Conservation (phyloP, 1,284 basidiomycete species). For the Cutaneotrichosporon sp. region DNA sequence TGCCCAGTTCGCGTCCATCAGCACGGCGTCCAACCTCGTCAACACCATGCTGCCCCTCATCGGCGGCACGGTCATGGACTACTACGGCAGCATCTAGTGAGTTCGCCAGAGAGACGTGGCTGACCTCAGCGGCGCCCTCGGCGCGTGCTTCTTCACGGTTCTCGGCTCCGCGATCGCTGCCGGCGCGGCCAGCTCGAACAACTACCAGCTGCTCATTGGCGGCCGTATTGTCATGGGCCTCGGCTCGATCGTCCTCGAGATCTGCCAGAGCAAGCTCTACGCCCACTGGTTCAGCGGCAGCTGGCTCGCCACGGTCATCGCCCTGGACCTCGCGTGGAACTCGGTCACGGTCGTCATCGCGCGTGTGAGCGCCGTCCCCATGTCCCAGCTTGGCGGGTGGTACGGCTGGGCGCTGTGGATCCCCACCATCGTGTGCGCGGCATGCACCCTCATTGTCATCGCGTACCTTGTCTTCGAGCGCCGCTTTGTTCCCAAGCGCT, state of each 20-base stretch:
- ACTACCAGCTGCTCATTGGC: slow-evolving; percentile 36
- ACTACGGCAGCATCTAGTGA: slow-evolving; percentile 45
- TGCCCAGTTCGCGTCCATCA: slow-evolving; percentile 53
- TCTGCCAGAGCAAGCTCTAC: slow-evolving; percentile 44
- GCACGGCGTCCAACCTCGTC: slow-evolving; percentile 50
- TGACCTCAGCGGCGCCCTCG: slow-evolving; percentile 15
- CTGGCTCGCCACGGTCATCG: slow-evolving; percentile 37
- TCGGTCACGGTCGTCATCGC: slow-evolving; percentile 37
- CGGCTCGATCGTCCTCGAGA: slow-evolving; percentile 31
- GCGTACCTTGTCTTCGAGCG: slow-evolving; percentile 40
- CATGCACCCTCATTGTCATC: slow-evolving; percentile 1
- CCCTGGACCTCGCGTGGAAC: slow-evolving; percentile 44
- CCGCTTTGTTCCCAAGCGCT: slow-evolving; percentile 27
- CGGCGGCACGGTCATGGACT: slow-evolving; percentile 55
- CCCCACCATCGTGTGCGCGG: slow-evolving; percentile 10
- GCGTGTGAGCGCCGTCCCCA: slow-evolving; percentile 39
- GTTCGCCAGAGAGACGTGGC: slow-evolving; percentile 8
- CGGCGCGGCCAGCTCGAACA: slow-evolving; percentile 25
- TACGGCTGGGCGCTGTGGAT: slow-evolving; percentile 49
- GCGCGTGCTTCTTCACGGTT: slow-evolving; percentile 28
- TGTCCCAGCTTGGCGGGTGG: slow-evolving; percentile 37
- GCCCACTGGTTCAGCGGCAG: slow-evolving; percentile 47
- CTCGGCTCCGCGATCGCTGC: slow-evolving; percentile 39
- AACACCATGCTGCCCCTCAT: slow-evolving; percentile 56
- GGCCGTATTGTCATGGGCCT: slow-evolving; percentile 44